Base-by-base conservation (phyloP, 1,284 basidiomycete species). In the Taiwanofungus camphoratus region DNA sequence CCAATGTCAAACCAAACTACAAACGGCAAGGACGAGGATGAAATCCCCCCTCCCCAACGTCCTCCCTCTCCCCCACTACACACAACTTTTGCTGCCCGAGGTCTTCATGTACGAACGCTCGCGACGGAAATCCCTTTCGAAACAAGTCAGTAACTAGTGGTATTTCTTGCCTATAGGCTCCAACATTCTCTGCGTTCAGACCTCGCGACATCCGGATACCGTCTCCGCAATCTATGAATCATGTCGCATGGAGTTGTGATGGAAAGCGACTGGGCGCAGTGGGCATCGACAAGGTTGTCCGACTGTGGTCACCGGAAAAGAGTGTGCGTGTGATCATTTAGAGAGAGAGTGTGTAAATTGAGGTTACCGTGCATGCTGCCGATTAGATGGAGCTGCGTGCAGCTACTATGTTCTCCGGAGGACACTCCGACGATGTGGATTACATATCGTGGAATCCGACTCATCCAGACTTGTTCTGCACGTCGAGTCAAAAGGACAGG, bases 181-280 rank as follows among this genome's bases (percentile, higher is more conserved):
- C 85, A 27, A 82, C 71, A 6, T 88, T 88, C 61, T 79, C 84
- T 45, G 79, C 83, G 2, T 85, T 86, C 61, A 81, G 82, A 55
- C 84, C 83, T 3, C 73, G 83, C 55, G 83, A 87, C 57, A 71
- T 81, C 47, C 74, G 80, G n/a, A 74, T 85, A 48, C 65, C 76
- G 2, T 77, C 76, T 36, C 59, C 73, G 8, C 77, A 82, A 50
- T 69, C 76, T 1, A 82, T 87, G 69, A 82, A 71, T 37, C 82
- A 86, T 57, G 76, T 87, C 39, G 82, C 83, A 0, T 89, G 86
- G 86, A 88, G 71, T 54, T 87, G 84, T 54, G 86, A 88, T 57
- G 86, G 86, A 8, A 81, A 81, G 63, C 80, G 82, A 46, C 65
- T 89, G 12, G 84, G 81, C 6, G 84, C 78, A 12, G 85, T 85